phyloP scores from a whole-genome alignment of 352 stramenopile species.

The Phytophthora sp. region DNA sequence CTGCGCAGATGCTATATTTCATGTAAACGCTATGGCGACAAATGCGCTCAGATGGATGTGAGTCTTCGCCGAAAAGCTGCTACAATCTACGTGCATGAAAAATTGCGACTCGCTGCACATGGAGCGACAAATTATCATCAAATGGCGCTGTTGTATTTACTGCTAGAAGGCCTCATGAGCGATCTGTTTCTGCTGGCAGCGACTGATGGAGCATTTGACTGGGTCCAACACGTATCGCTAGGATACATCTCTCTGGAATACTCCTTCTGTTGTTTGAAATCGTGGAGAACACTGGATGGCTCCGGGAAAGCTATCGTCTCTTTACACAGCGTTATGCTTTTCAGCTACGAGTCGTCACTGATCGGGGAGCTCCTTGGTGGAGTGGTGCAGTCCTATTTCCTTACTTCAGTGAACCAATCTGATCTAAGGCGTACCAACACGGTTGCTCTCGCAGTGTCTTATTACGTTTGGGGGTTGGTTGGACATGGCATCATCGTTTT shows the following conservation, averaged over 20 bases:
- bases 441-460: background rate
- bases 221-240: constrained; percentile 23
- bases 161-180: constrained; percentile 22
- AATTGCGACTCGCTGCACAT: background rate
- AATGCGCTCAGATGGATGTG: background rate
- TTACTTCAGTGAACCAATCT: constrained; percentile 8
- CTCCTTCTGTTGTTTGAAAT: constrained; percentile 24
- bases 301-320: background rate
- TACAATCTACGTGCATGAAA: constrained; percentile 7
- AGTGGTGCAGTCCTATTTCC: background rate
- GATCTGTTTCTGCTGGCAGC: constrained; percentile 21
- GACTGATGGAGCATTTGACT: constrained; percentile 7
- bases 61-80: background rate
- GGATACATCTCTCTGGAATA: constrained; percentile 25
- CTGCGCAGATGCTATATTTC: background rate
- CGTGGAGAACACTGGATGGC: constrained; percentile 12
- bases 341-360: constrained; percentile 15
- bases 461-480: constrained; percentile 7
- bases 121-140: constrained; percentile 16
- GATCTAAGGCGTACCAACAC: background rate
- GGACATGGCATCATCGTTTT: background rate
- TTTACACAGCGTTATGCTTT: constrained; percentile 8
- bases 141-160: constrained; percentile 9
- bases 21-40: constrained; percentile 4
- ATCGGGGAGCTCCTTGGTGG: constrained; percentile 16